Evolutionary conservation across 768 basidiomycete species (phyloP).

Genomic region (Sarcodon sp.): DNA sequence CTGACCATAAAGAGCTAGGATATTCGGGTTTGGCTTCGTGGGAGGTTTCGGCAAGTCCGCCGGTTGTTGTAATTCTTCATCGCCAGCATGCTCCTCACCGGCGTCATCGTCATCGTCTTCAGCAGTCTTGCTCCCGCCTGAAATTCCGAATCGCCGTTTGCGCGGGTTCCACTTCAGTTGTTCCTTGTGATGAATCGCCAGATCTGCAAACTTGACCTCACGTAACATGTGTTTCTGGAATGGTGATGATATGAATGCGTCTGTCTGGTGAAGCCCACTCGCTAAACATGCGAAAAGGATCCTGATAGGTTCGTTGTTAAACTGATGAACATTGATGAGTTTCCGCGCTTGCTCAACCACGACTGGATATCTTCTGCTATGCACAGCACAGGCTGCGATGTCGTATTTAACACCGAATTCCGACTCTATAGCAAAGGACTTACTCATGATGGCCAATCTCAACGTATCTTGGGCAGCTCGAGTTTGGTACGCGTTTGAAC

Average conservation of each 20-base stretch:
- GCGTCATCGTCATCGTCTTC: conserved; percentile 26
- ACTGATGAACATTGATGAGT: conserved; percentile 64
- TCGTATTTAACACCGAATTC: background rate
- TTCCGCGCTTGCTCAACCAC: conserved; percentile 71
- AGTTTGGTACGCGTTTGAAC: conserved; percentile 62
- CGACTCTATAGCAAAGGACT: conserved; percentile 10
- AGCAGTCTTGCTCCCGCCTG: conserved; percentile 20
- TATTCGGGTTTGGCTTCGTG: conserved; percentile 57
- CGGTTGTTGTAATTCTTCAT: conserved; percentile 8
- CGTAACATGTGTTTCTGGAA: conserved; percentile 79
- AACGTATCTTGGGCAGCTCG: conserved; percentile 56
- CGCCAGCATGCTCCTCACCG: conserved; percentile 26
- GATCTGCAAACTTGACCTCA: conserved; percentile 61
- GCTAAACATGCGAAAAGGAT: conserved; percentile 65
- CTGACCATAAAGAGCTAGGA: conserved; percentile 69
- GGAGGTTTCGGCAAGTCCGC: conserved; percentile 29
- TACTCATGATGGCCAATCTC: conserved; percentile 67
- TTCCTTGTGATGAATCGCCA: conserved; percentile 51
- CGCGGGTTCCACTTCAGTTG: conserved; percentile 46
- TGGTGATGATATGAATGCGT: conserved; percentile 61
- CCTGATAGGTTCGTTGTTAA: conserved; percentile 77
- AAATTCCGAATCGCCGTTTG: conserved; percentile 43
- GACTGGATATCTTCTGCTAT: conserved; percentile 35
- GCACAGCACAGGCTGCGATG: conserved; percentile 57
- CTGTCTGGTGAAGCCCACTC: conserved; percentile 55